Percentiles rank a stretch among this genome's conserved stretches.
phyloP scores from a whole-genome alignment of 805 yeast genomes.

The Wickerhamiella alocasiicola region DNA sequence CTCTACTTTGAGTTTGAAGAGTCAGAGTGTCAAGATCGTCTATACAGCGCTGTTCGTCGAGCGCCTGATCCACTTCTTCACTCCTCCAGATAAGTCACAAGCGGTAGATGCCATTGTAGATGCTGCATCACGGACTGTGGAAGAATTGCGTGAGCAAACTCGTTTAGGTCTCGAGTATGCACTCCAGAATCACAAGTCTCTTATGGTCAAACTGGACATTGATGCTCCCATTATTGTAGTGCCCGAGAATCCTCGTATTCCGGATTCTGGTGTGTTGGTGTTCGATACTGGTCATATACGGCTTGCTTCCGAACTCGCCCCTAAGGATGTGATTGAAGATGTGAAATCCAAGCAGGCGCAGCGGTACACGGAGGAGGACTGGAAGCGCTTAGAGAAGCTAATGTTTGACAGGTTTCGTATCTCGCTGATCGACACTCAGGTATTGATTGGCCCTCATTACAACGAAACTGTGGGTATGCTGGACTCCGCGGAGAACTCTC shows the following conservation, averaged over 20 bases:
- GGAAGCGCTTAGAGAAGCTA: slow-evolving; percentile 58
- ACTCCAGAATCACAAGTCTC: slow-evolving; percentile 84
- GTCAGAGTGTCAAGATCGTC: slow-evolving; percentile 78
- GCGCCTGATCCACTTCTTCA: slow-evolving; percentile 61
- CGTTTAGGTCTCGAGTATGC: slow-evolving; percentile 88
- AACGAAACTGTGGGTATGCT: slow-evolving; percentile 55
- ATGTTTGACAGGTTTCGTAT: slow-evolving; percentile 85
- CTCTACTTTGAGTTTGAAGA: slow-evolving; percentile 55
- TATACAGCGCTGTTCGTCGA: slow-evolving; percentile 80
- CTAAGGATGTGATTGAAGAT: slow-evolving; percentile 48
- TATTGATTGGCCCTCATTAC: slow-evolving; percentile 73
- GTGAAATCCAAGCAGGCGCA: slow-evolving; percentile 47
- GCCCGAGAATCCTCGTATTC: slow-evolving; percentile 62
- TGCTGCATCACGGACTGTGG: slow-evolving; percentile 92
- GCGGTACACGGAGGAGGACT: slow-evolving; percentile 51
- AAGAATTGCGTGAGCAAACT: slow-evolving; percentile 80
- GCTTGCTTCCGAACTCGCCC: slow-evolving; percentile 54
- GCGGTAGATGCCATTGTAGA: slow-evolving; percentile 81
- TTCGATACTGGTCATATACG: slow-evolving; percentile 94
- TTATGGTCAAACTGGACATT: slow-evolving; percentile 72
- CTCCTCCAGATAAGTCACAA: slow-evolving; percentile 77
- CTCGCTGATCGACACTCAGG: slow-evolving; percentile 71
- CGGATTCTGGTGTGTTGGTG: slow-evolving; percentile 79
- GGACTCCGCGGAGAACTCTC: neutral
- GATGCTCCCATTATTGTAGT: slow-evolving; percentile 86